Evolutionary conservation across 2,329 filamentous ascomycete genomes (phyloP).

Genomic region (Nemania serpens): DNA sequence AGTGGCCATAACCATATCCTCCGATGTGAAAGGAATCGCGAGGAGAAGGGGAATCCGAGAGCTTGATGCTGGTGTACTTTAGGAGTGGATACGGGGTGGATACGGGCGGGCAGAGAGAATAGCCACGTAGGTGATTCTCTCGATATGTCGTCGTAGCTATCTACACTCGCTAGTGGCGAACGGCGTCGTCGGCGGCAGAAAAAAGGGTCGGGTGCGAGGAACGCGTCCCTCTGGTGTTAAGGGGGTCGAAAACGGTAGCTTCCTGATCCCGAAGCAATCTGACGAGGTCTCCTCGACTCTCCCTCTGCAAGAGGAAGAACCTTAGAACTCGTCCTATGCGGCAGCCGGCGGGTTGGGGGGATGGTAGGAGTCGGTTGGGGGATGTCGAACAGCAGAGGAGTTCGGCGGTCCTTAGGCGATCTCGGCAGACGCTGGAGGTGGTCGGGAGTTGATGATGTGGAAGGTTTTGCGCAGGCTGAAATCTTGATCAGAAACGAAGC

Average conservation of each 20-base stretch:
- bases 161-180: no score
- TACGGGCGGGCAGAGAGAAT: no score
- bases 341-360: conserved; percentile 81
- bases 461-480: conserved; percentile 67
- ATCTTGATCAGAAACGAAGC: conserved; percentile 70
- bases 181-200: conserved; percentile 25
- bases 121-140: no score
- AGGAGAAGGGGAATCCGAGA: no score
- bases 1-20: conserved; percentile 71
- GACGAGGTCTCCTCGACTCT: conserved; percentile 99
- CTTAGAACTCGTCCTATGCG: conserved; percentile 98
- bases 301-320: conserved; percentile 99
- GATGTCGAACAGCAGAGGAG: conserved; percentile 57
- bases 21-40: conserved; percentile 36
- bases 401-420: conserved; percentile 53
- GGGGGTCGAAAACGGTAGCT: conserved; percentile 95
- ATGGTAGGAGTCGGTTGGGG: conserved; percentile 56
- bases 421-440: conserved; percentile 60
- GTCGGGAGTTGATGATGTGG: conserved; percentile 69
- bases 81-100: no score
- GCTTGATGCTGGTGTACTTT: no score
- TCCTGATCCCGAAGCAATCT: conserved; percentile 86
- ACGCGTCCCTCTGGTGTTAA: conserved; percentile 63
- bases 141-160: no score
- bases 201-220: conserved; percentile 30